A percentile compares a stretch with the other conserved stretches of the same genome.
Conservation (phyloP, 805 yeast species). For the Phaffomyces opuntiae region DNA sequence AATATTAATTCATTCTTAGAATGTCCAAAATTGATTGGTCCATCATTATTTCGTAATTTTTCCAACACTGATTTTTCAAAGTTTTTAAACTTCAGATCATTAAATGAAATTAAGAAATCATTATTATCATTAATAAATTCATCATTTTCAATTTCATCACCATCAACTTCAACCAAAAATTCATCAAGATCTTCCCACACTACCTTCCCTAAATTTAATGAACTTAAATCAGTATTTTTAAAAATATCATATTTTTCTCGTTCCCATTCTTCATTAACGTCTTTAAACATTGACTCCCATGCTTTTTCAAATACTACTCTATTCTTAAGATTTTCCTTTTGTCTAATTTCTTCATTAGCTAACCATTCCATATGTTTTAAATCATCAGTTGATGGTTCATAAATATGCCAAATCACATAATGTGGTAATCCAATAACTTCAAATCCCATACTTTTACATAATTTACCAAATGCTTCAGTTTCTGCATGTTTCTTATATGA, state of each 20-base stretch:
- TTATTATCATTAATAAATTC: conserved; percentile 15
- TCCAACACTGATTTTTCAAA: conserved; percentile 18
- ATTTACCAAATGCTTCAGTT: conserved; percentile 93
- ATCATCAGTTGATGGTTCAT: conserved; percentile 93
- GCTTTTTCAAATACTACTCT: conserved; percentile 60
- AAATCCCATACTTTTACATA: conserved; percentile 81
- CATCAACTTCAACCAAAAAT: conserved; percentile 21
- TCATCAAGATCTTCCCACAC: conserved; percentile 66
- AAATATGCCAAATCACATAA: conserved; percentile 93
- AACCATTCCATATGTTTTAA: conserved; percentile 82
- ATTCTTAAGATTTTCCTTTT: conserved; percentile 53
- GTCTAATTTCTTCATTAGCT: conserved; percentile 71
- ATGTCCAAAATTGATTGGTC: conserved; percentile 17
- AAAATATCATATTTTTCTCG: conserved; percentile 63
- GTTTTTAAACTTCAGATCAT: conserved; percentile 12
- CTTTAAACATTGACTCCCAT: conserved; percentile 75
- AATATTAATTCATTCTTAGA: conserved; percentile 14
- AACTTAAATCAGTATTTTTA: conserved; percentile 66
- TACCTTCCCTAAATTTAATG: conserved; percentile 42
- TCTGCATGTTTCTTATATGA: conserved; percentile 96
- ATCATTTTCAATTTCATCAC: conserved; percentile 11
- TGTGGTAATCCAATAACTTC: conserved; percentile 88
- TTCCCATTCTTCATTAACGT: conserved; percentile 67
- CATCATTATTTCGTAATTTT: conserved; percentile 9
- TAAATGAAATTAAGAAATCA: conserved; percentile 15